Evolutionary conservation across 2,329 filamentous ascomycete genomes (phyloP).

Genomic region (Penicillium oxalicum): DNA sequence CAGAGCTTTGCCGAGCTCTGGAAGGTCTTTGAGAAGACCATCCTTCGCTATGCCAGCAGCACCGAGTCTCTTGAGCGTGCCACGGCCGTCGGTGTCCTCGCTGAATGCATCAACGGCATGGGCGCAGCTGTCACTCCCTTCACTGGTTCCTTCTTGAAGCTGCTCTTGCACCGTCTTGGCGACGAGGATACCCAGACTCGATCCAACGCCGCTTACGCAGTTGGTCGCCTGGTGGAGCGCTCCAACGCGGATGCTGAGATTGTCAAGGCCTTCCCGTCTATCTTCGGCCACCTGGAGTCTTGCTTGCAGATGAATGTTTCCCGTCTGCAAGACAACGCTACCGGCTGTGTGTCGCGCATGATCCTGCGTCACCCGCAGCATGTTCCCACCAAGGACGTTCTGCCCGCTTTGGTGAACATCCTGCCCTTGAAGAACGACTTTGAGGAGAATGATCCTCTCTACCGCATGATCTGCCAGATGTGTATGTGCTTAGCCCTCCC

Average conservation of each 20-base stretch:
- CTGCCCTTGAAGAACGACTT: slow-evolving; percentile 89
- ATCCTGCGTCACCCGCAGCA: slow-evolving; percentile 81
- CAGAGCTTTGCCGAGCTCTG: slow-evolving; percentile 77
- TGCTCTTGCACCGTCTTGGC: slow-evolving; percentile 76
- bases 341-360: slow-evolving; percentile 86
- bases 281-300: slow-evolving; percentile 80
- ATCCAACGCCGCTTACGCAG: slow-evolving; percentile 90
- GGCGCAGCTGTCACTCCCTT: slow-evolving; percentile 72
- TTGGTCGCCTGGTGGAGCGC: slow-evolving; percentile 76
- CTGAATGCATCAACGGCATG: slow-evolving; percentile 84
- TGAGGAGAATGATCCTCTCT: slow-evolving; percentile 94
- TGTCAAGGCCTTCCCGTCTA: slow-evolving; percentile 65
- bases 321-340: slow-evolving; percentile 85
- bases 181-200: slow-evolving; percentile 90
- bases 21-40: slow-evolving; percentile 91
- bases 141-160: slow-evolving; percentile 68
- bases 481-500: slow-evolving; percentile 51
- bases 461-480: slow-evolving; percentile 79
- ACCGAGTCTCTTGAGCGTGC: slow-evolving; percentile 82
- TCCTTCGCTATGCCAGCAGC: slow-evolving; percentile 81
- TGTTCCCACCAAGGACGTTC: slow-evolving; percentile 72
- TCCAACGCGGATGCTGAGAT: slow-evolving; percentile 70
- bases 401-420: slow-evolving; percentile 71
- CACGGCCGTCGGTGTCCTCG: slow-evolving; percentile 83
- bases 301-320: slow-evolving; percentile 71